These are phyloP conservation scores for Sclerotinia spermophila DNA, from an alignment of 2,329 filamentous ascomycete species.

Conservation along the genomic window DNA sequence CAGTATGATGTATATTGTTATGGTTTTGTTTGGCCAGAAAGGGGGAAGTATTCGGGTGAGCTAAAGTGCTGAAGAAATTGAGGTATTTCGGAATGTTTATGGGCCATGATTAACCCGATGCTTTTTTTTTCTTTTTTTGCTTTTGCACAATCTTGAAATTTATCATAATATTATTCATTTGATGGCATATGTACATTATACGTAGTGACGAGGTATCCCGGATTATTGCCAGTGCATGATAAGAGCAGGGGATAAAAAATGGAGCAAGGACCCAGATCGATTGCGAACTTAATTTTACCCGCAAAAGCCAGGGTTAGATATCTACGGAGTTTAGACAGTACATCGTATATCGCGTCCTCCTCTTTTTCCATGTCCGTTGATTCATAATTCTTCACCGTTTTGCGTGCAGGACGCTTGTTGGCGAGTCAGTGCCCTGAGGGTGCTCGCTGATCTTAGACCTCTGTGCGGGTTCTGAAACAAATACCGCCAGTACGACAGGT, in stretches of 20 bases:
- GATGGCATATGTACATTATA: background rate
- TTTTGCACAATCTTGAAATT: background rate
- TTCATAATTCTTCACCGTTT: conserved; percentile 14
- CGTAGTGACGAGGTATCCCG: background rate
- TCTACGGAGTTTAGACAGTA: background rate
- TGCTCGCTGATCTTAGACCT: background rate
- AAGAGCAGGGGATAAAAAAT: background rate
- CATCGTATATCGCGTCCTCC: background rate
- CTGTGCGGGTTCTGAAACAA: conserved; percentile 12
- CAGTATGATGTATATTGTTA: background rate
- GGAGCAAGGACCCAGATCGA: conserved; percentile 10
- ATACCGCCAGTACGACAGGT: background rate
- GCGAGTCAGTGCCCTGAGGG: conserved; percentile 9
- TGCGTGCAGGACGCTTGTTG: conserved; percentile 7
- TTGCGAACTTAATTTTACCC: background rate
- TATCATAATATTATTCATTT: no score
- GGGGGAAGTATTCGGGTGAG: background rate
- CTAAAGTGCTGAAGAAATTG: background rate
- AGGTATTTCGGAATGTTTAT: background rate
- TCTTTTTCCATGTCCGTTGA: background rate
- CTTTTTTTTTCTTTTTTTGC: no score
- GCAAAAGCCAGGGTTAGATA: background rate
- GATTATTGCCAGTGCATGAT: conserved; percentile 7
- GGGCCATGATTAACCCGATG: background rate
- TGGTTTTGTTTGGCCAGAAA: background rate